Percentiles rank a stretch among this genome's conserved stretches.
Evolutionary conservation across 768 basidiomycete species (phyloP).

Genomic region (Pisolithus marmoratus): DNA sequence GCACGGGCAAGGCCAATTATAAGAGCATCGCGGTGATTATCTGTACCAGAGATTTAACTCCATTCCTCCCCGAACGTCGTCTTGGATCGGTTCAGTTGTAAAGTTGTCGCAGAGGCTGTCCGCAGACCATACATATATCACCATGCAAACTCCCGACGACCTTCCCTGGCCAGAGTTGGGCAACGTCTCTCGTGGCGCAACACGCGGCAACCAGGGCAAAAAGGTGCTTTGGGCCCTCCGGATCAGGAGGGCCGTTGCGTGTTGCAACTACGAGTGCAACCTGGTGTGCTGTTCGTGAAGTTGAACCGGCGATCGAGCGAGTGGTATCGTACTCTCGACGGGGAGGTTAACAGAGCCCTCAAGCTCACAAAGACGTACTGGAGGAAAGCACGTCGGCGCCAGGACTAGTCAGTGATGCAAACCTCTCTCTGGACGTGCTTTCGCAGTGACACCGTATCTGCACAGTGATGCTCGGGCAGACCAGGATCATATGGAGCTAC

Average conservation of each 20-base stretch:
- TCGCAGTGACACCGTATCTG: conserved; percentile 5
- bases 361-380: conserved; percentile 84
- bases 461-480: conserved; percentile 65
- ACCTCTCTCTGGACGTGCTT: neutral
- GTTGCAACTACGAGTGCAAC: conserved; percentile 78
- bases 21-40: conserved; percentile 29
- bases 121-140: conserved; percentile 12
- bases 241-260: conserved; percentile 72
- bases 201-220: conserved; percentile 83
- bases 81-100: conserved; percentile 10
- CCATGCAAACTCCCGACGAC: conserved; percentile 55
- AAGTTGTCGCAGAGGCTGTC: conserved; percentile 8
- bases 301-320: conserved; percentile 74
- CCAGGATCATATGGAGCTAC: conserved; percentile 85
- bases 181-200: conserved; percentile 79
- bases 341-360: conserved; percentile 73
- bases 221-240: conserved; percentile 66
- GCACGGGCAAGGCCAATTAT: conserved; percentile 30
- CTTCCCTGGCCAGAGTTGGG: conserved; percentile 83
- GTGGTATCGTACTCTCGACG: conserved; percentile 76
- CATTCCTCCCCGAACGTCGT: conserved; percentile 22
- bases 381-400: conserved; percentile 75
- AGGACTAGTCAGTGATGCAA: conserved; percentile 47
- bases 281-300: conserved; percentile 71
- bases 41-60: conserved; percentile 32